Conservation (phyloP, 805 yeast genomes). For the Saturnispora sanitii region DNA sequence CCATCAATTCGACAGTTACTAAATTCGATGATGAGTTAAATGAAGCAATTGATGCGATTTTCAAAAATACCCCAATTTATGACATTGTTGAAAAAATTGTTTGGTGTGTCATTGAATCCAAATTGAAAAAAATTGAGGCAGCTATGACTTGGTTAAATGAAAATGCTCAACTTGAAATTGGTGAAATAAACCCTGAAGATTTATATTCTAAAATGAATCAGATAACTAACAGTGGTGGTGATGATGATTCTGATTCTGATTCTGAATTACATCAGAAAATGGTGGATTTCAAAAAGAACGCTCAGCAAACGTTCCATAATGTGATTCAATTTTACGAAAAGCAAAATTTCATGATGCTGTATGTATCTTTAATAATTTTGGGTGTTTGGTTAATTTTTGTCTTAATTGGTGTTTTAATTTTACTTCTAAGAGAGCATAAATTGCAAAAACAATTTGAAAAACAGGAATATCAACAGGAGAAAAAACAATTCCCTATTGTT, state of each 20-base stretch:
- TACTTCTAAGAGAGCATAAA: slow-evolving; percentile 10
- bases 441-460: too few species aligned
- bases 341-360: slow-evolving; percentile 36
- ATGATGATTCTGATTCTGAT: slow-evolving; percentile 8
- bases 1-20: slow-evolving; percentile 52
- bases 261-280: slow-evolving; percentile 5
- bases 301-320: slow-evolving; percentile 19
- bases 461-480: not conserved
- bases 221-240: slow-evolving; percentile 6
- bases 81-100: slow-evolving; percentile 57
- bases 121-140: slow-evolving; percentile 50
- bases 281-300: slow-evolving; percentile 17
- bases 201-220: slow-evolving; percentile 9
- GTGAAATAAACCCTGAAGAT: slow-evolving; percentile 30
- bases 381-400: slow-evolving; percentile 41
- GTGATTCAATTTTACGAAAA: slow-evolving; percentile 28
- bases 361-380: slow-evolving; percentile 35
- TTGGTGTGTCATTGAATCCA: slow-evolving; percentile 70
- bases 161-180: slow-evolving; percentile 49
- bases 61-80: slow-evolving; percentile 60
- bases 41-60: slow-evolving; percentile 43
- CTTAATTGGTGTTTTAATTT: slow-evolving; percentile 13
- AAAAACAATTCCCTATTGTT: not conserved
- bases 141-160: slow-evolving; percentile 76
- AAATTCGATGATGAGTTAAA: slow-evolving; percentile 52